phyloP scores from a whole-genome alignment of 2,329 filamentous ascomycete genomes.

The Pseudogymnoascus sp. region DNA sequence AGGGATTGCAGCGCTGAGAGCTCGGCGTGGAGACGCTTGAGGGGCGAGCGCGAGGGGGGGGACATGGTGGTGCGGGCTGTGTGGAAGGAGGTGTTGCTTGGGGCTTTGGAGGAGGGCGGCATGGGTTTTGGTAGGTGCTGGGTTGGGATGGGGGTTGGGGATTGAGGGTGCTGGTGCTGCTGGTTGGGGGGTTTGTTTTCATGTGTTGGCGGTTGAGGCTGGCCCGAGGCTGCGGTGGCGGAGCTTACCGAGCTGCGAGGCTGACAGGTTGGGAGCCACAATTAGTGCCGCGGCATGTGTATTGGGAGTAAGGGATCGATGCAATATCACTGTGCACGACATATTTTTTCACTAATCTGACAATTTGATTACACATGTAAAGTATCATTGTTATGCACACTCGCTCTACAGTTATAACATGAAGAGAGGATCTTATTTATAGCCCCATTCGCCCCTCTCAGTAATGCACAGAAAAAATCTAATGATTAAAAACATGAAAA shows the following conservation, averaged over 20 bases:
- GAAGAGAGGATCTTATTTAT: slow-evolving; percentile 8
- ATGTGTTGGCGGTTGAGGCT: slow-evolving; percentile 1
- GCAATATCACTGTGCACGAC: neutral
- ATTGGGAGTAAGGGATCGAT: neutral
- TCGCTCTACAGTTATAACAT: slow-evolving; percentile 8
- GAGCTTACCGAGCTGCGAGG: slow-evolving; percentile 4
- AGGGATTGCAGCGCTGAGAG: slow-evolving; percentile 33
- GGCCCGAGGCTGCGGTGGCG: neutral
- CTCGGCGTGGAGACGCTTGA: slow-evolving; percentile 52
- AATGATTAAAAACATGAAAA: neutral
- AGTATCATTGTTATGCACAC: slow-evolving; percentile 9
- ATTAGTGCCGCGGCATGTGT: neutral
- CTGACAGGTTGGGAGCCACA: neutral
- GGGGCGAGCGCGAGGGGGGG: slow-evolving; percentile 37
- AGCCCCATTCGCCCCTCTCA: neutral
- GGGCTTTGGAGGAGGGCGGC: slow-evolving; percentile 2
- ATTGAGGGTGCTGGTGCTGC: neutral
- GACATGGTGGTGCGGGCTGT: slow-evolving; percentile 13
- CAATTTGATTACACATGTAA: neutral
- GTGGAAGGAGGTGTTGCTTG: slow-evolving; percentile 8
- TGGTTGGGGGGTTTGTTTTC: neutral
- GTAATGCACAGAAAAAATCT: neutral
- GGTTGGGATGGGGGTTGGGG: neutral
- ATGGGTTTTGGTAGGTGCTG: neutral
- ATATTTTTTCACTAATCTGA: neutral